These are phyloP conservation scores for Cucumis melo DNA, from an alignment of 306 rosid species.

Conservation along the genomic window DNA sequence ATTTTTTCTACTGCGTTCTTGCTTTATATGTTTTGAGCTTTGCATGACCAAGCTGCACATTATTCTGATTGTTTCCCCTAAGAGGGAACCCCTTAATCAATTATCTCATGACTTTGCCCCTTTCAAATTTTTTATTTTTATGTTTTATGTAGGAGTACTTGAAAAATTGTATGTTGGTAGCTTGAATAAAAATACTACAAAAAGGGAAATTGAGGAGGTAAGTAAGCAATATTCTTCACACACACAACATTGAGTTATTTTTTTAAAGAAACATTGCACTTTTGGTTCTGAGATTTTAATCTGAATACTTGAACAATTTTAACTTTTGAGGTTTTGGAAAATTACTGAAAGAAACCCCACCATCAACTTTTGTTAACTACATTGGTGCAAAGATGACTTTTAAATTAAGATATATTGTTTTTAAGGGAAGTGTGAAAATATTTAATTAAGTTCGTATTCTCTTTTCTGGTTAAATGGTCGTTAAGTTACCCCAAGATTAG, in stretches of 20 bases:
- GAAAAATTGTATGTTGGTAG: conserved; percentile 58
- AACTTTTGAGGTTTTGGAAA: background rate
- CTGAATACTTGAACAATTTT: background rate
- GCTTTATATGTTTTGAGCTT: background rate
- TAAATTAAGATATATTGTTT: background rate
- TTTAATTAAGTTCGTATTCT: background rate
- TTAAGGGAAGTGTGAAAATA: background rate
- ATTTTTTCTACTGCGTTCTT: background rate
- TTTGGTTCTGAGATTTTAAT: background rate
- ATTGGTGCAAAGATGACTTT: background rate
- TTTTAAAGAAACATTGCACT: conserved; percentile 1
- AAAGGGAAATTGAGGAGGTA: conserved; percentile 74
- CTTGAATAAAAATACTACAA: conserved; percentile 43
- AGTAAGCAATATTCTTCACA: conserved; percentile 25
- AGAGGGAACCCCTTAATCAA: background rate
- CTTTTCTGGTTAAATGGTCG: background rate
- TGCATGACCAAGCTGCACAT: background rate
- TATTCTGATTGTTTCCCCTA: background rate
- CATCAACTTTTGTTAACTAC: background rate
- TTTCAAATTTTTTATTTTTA: conserved; percentile 13
- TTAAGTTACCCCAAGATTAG: background rate
- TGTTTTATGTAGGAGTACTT: conserved; percentile 26
- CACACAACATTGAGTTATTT: conserved; percentile 11
- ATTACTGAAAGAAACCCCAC: background rate
- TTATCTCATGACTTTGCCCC: conserved; percentile 5